Evolutionary conservation across 2,329 filamentous ascomycete genomes (phyloP), one percentile per base, ranked within the genome.

Genomic region (Simplicillium aogashimaense): DNA sequence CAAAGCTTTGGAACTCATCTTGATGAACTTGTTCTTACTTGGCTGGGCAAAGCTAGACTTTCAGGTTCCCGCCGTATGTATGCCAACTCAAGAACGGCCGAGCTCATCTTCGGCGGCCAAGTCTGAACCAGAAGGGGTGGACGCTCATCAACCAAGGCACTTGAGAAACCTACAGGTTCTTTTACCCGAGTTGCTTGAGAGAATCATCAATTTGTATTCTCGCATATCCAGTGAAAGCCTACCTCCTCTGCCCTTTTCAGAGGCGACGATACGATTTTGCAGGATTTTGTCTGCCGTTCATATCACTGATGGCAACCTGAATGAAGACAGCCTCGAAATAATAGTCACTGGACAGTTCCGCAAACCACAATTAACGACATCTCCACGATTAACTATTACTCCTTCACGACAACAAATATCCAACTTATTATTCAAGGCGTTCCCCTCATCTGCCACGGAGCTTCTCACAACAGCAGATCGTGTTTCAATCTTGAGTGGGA

Each of bases 1-100:
- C 14, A 97, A 97, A 61, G 89, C 87, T 1, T 69, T 98, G 15
- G 94, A 98, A 56, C 79, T 89, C 20, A 86, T 94, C 44, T 66
- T 92, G 36, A 72, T 94, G 18, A 87, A 83, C 53, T 72, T 97
- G 49, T 56, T 97, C 32, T 75, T 97, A 51, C 78, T 94, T 45
- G 84, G 81, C 25, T 95, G 88, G 85, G 76, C 82, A 29, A 83
- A 81, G 4, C 70, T 90, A 52, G 84, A 92, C 53, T 97, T 97
- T 51, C 74, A 81, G 51, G 74, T 92, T n/a, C 78, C 78, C 2
- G 58, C 65, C 9, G 60, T 81, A 13, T 74, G 76, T 45, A 65
- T 63, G 48, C 69, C 62, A 42, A 66, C 57, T 47, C 74, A 64
- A 17, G 74, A 78, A 16, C 60, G 60, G 9, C 54, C 54, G 32